Percentiles rank a stretch among this genome's conserved stretches.
Evolutionary conservation across 1,284 basidiomycete genomes (phyloP).

Genomic region (Papiliotrema fonsecae): DNA sequence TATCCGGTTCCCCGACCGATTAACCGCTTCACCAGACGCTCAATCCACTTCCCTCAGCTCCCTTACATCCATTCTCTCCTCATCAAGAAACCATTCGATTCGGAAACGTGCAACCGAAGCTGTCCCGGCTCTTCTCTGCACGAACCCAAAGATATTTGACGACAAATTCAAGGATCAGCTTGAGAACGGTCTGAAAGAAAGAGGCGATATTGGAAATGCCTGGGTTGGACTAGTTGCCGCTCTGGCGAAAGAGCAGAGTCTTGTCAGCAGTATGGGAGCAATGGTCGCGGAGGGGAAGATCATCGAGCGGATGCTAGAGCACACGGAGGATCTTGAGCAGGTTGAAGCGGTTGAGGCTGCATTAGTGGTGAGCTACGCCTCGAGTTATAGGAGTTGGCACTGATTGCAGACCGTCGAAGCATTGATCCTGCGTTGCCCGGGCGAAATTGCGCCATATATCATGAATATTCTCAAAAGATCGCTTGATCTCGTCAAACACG

Average conservation of each 20-base stretch:
- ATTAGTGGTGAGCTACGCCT: slow-evolving; percentile 21
- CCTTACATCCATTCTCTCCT: slow-evolving; percentile 69
- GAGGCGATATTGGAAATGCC: slow-evolving; percentile 25
- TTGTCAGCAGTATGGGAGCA: slow-evolving; percentile 2
- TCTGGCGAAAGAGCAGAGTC: slow-evolving; percentile 32
- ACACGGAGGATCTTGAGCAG: slow-evolving; percentile 30
- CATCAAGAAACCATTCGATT: slow-evolving; percentile 68
- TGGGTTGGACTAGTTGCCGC: slow-evolving; percentile 34
- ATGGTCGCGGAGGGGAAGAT: slow-evolving; percentile 29
- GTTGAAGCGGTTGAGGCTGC: slow-evolving; percentile 42
- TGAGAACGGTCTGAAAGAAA: slow-evolving; percentile 18
- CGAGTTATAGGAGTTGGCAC: neutral
- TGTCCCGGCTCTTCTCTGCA: slow-evolving; percentile 48
- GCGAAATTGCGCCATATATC: slow-evolving; percentile 71
- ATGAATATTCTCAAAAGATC: slow-evolving; percentile 64
- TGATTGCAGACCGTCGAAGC: slow-evolving; percentile 68
- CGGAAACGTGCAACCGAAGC: slow-evolving; percentile 85
- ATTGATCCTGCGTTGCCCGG: slow-evolving; percentile 73
- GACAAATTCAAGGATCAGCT: slow-evolving; percentile 22
- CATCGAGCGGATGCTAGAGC: slow-evolving; percentile 23
- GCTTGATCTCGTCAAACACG: slow-evolving; percentile 78
- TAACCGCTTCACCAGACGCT: slow-evolving; percentile 54
- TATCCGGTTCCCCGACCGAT: slow-evolving; percentile 64
- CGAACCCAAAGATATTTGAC: slow-evolving; percentile 29
- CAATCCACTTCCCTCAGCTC: slow-evolving; percentile 61